phyloP scores from a whole-genome alignment of 2,329 filamentous ascomycete species.

The Cladophialophora bantiana region DNA sequence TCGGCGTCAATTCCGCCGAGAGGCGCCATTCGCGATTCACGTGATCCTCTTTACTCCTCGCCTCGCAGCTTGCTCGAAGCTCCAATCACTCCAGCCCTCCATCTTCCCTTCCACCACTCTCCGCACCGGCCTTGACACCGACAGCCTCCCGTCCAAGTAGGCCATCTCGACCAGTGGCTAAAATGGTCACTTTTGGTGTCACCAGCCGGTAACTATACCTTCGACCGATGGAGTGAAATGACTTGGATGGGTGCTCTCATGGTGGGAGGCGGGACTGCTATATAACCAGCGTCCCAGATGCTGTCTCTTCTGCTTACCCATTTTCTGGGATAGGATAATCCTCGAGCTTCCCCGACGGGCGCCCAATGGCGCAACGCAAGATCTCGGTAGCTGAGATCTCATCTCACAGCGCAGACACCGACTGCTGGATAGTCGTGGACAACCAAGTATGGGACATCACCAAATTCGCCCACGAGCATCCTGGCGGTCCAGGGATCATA shows the following conservation, averaged over 20 bases:
- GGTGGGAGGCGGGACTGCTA: neutral
- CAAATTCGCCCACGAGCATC: slow-evolving; percentile 69
- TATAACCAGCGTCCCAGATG: neutral
- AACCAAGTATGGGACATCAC: slow-evolving; percentile 72
- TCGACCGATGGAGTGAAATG: neutral
- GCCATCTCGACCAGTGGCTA: slow-evolving; percentile 8
- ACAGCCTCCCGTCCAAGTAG: neutral
- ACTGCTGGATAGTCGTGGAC: slow-evolving; percentile 74
- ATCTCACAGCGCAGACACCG: slow-evolving; percentile 56
- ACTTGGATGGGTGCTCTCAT: neutral
- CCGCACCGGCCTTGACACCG: slow-evolving; percentile 30
- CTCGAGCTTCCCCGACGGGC: neutral
- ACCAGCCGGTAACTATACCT: slow-evolving; percentile 10
- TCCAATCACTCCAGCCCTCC: neutral
- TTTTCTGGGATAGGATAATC: neutral
- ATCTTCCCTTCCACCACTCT: neutral
- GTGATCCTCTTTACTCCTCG: neutral
- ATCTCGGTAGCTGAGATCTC: slow-evolving; percentile 46
- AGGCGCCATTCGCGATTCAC: neutral
- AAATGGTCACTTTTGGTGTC: slow-evolving; percentile 1
- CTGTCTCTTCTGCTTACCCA: neutral
- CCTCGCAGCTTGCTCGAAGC: no score
- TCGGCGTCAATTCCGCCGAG: slow-evolving; percentile 13
- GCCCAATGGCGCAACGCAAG: slow-evolving; percentile 22
- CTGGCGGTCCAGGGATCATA: slow-evolving; percentile 59